phyloP scores from a whole-genome alignment of 306 rosid genomes.

The barrel medic (Medicago truncatula) region DNA sequence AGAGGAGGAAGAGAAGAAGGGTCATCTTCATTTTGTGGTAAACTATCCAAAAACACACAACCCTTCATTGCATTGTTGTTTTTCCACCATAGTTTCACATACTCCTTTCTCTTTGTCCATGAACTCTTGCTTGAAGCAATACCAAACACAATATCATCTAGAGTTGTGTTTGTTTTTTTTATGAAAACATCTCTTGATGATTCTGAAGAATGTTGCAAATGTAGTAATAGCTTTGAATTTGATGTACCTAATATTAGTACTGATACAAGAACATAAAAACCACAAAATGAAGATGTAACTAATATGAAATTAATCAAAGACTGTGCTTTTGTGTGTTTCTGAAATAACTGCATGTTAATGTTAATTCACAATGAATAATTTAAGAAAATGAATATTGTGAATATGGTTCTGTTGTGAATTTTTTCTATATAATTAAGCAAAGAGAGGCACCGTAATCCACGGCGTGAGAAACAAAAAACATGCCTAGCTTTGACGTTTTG shows the following conservation, averaged over 20 bases:
- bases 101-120: slow-evolving; percentile 73
- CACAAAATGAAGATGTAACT: slow-evolving; percentile 59
- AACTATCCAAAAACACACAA: slow-evolving; percentile 73
- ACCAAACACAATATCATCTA: slow-evolving; percentile 80
- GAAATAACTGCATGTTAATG: slow-evolving; percentile 53
- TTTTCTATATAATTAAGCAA: slow-evolving; percentile 9
- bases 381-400: background rate
- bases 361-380: slow-evolving; percentile 35
- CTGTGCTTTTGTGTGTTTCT: slow-evolving; percentile 53
- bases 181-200: slow-evolving; percentile 43
- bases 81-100: slow-evolving; percentile 74
- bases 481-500: slow-evolving; percentile 40
- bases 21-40: slow-evolving; percentile 37
- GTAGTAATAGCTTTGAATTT: slow-evolving; percentile 29
- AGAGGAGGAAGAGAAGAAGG: slow-evolving; percentile 66
- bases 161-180: slow-evolving; percentile 37
- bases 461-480: slow-evolving; percentile 34
- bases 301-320: slow-evolving; percentile 50
- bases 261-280: slow-evolving; percentile 58
- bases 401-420: background rate
- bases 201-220: slow-evolving; percentile 34
- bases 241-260: slow-evolving; percentile 42
- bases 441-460: slow-evolving; percentile 42
- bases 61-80: slow-evolving; percentile 61
- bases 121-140: slow-evolving; percentile 69